Base-by-base conservation (phyloP, 768 basidiomycete species). In the Auricularia sp. region DNA sequence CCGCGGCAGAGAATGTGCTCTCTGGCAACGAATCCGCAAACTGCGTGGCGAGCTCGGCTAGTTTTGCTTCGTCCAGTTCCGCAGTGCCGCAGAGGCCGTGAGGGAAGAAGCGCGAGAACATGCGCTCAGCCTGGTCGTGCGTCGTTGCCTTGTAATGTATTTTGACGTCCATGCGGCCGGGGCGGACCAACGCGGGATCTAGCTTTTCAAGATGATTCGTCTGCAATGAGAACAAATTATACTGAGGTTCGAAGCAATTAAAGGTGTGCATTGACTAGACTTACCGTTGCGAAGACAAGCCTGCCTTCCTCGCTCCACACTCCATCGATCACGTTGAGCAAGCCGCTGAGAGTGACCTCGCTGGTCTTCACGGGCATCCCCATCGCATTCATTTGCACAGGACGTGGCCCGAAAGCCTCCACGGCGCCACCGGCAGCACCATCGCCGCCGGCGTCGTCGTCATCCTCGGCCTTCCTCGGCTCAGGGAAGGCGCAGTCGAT, bases 291-390 rank as follows among this genome's bases (percentile, higher is more conserved):
- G 64, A 87, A 84, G 68, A 84, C 81, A 10, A 87, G 71, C 65
- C 81, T 82, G 8, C 85, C 85, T 68, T 85, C 84, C 66, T 85
- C 83, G 1, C 90, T 88, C 3, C 81, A 81, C 11, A 84, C 80
- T 3, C 84, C 84, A 68, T 87, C 84, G 29, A 85, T 73, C 5
- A 84, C 81, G 68, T 86, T 86, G 35, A 86, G 69, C 16, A 85
- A 70, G 0, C 83, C 83, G 1, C 81, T 82, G 8, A 86, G 75
- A 2, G 83, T 85, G 34, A 84, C 80, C 1, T 71, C 69, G 56
- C 56, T 59, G 11, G 23, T 23, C 21, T 16, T 51, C 14, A 51
- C 18, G 0, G 47, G 47, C 11, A 51, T 67, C 39, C 54, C 56
- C 23, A 53, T 51, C 29, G 36, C 61, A 14, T 42, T 42, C 39